These are phyloP conservation scores for Rosa multiflora DNA, from an alignment of 306 rosid species.

Conservation along the genomic window DNA sequence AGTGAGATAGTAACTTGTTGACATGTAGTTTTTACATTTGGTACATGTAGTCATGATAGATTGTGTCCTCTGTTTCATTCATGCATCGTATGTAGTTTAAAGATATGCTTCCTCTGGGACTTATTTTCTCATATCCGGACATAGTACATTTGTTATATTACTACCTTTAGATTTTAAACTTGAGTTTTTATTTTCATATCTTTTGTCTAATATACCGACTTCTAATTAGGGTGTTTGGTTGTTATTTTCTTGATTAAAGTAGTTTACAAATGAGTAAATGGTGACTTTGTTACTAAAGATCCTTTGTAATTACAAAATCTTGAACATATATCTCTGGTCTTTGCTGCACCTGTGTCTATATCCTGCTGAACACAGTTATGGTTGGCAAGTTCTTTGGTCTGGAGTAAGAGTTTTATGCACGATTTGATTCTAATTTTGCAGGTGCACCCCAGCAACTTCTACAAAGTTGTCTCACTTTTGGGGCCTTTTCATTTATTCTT, in stretches of 20 bases:
- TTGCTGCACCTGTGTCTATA: not conserved
- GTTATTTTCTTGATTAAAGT: not conserved
- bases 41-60: not conserved
- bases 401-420: not conserved
- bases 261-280: not conserved
- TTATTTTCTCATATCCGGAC: not conserved
- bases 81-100: not conserved
- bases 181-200: not conserved
- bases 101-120: not conserved
- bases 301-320: not conserved
- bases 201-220: not conserved
- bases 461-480: slow-evolving; percentile 91
- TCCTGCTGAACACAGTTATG: not conserved
- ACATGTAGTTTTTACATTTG: not conserved
- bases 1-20: not conserved
- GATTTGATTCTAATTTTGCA: slow-evolving; percentile 31
- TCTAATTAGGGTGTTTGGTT: not conserved
- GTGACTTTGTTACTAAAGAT: not conserved
- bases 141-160: not conserved
- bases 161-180: not conserved
- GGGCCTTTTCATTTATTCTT: slow-evolving; percentile 84
- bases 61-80: not conserved
- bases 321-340: not conserved
- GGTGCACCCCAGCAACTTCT: slow-evolving; percentile 96
- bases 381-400: not conserved